Evolutionary conservation across 176 grass and related monocot species (phyloP), one percentile per base, ranked within the genome.

Genomic region (Thalia dealbata): DNA sequence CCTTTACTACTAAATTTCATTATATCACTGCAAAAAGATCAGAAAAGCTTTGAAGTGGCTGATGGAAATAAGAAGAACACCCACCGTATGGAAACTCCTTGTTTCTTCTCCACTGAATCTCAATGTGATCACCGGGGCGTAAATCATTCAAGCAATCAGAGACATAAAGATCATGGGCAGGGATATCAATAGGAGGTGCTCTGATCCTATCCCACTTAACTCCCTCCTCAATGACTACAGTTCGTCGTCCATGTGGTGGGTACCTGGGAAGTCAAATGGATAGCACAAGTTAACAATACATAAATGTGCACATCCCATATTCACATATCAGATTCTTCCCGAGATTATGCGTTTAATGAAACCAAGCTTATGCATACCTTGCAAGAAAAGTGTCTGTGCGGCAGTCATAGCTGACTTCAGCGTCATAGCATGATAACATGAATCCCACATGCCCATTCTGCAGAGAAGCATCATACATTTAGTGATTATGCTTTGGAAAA

Each of bases 61-160:
- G 64, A 61, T 76, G 84, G 68, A 65, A 50, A 70, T 71, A 79
- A 55, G 52, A 43, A 77, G 16, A 72, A 10, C 23, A 54, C 78
- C 82, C 88, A 99, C 95, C 95, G 75, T 99, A 93, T 41, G 95
- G 95, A 71, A 99, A 91, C 67, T 91, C 90, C 51, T 86, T 93
- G 87, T 93, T 91, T 83, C 82, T 99, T 82, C 95, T 91, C 95
- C 95, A 99, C 72, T 99, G 95, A 80, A 99, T 99, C 71, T 99
- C 95, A 62, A 99, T 88, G 71, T 93, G 82, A 83, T 93, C 81
- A 0, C 90, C 87, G 3, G 95, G 87, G 21, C 70, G 29, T 24
- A 99, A 85, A 75, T 99, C 81, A 52, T 88, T 78, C 80, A 93
- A 76, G 78, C 90, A 93, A 58, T 88, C 81, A 7, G 95, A 99